Evolutionary conservation across 208 protist species (phyloP).

Genomic region (Wallacemonas sp.): DNA sequence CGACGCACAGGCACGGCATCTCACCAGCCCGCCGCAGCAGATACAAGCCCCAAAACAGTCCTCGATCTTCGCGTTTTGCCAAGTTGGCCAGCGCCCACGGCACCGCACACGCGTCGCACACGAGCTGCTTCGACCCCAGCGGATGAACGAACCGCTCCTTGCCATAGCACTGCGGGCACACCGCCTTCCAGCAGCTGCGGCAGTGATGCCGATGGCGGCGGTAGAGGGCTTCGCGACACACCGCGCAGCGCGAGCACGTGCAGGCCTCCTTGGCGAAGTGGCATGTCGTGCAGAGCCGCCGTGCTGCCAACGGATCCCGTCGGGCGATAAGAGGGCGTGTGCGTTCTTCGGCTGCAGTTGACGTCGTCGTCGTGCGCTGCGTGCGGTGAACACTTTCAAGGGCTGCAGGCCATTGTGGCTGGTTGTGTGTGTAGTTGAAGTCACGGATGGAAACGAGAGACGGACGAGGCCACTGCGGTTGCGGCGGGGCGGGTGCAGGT

Average conservation of each 20-base stretch:
- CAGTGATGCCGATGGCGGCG: slow-evolving; percentile 65
- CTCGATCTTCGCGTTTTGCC: slow-evolving; percentile 26
- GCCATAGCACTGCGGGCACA: slow-evolving; percentile 58
- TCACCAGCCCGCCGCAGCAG: slow-evolving; percentile 44
- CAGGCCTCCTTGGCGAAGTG: slow-evolving; percentile 43
- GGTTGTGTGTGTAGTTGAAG: slow-evolving; percentile 52
- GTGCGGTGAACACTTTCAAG: no score
- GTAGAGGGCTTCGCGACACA: slow-evolving; percentile 33
- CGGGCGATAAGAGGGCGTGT: slow-evolving; percentile 21
- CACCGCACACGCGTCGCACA: slow-evolving; percentile 67
- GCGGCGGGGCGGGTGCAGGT: slow-evolving; percentile 3
- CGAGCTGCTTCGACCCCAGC: slow-evolving; percentile 34
- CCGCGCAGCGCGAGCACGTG: slow-evolving; percentile 42
- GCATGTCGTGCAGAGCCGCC: slow-evolving; percentile 49
- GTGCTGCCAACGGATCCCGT: slow-evolving; percentile 26
- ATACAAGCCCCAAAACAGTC: slow-evolving; percentile 74
- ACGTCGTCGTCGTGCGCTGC: no score
- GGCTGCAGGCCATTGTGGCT: slow-evolving; percentile 49
- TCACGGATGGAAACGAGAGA: slow-evolving; percentile 22
- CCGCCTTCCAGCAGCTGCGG: slow-evolving; percentile 63
- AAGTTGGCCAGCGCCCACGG: slow-evolving; percentile 53
- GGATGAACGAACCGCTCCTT: slow-evolving; percentile 54
- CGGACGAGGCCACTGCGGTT: slow-evolving; percentile 44
- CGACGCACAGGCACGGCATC: slow-evolving; percentile 65
- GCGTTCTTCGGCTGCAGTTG: no score